Conservation (phyloP, 805 yeast genomes). For the Kockiozyma suomiensis region DNA sequence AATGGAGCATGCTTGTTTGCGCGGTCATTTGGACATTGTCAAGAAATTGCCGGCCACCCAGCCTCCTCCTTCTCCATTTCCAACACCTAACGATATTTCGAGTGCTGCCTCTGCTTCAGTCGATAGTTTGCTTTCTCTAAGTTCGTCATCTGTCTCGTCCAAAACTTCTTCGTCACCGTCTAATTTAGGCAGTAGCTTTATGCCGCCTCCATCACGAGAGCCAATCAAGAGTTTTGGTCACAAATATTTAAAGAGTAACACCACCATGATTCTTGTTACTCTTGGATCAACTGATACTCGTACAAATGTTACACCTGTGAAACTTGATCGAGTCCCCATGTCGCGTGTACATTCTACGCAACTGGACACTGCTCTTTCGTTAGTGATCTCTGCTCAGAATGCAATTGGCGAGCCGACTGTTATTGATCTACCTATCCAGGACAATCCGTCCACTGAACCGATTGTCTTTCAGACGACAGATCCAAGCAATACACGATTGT, state of each 20-base stretch:
- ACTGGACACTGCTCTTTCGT: slow-evolving; percentile 82
- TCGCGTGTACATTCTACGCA: slow-evolving; percentile 79
- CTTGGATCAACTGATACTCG: slow-evolving; percentile 85
- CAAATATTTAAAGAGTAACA: slow-evolving; percentile 61
- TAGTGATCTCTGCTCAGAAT: slow-evolving; percentile 57
- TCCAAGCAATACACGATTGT: slow-evolving; percentile 53
- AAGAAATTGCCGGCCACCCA: slow-evolving; percentile 48
- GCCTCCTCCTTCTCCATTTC: slow-evolving; percentile 22
- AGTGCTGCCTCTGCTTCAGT: slow-evolving; percentile 32
- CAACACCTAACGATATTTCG: slow-evolving; percentile 14
- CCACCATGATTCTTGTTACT: slow-evolving; percentile 75
- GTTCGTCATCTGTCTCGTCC: slow-evolving; percentile 18
- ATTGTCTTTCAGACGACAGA: slow-evolving; percentile 64
- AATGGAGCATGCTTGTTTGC: slow-evolving; percentile 90
- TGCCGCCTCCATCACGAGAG: slow-evolving; percentile 37
- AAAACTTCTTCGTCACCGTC: slow-evolving; percentile 27
- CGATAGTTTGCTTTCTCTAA: slow-evolving; percentile 26
- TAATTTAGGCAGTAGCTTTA: neutral
- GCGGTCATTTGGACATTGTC: slow-evolving; percentile 81
- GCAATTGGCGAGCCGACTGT: slow-evolving; percentile 57
- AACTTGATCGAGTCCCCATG: slow-evolving; percentile 71
- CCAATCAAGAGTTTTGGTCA: slow-evolving; percentile 88
- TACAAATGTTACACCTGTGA: slow-evolving; percentile 58
- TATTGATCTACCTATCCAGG: slow-evolving; percentile 84
- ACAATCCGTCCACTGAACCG: slow-evolving; percentile 61